These are phyloP conservation scores for Phytophthora ramorum DNA, from an alignment of 352 stramenopile genomes.

Conservation along the genomic window DNA sequence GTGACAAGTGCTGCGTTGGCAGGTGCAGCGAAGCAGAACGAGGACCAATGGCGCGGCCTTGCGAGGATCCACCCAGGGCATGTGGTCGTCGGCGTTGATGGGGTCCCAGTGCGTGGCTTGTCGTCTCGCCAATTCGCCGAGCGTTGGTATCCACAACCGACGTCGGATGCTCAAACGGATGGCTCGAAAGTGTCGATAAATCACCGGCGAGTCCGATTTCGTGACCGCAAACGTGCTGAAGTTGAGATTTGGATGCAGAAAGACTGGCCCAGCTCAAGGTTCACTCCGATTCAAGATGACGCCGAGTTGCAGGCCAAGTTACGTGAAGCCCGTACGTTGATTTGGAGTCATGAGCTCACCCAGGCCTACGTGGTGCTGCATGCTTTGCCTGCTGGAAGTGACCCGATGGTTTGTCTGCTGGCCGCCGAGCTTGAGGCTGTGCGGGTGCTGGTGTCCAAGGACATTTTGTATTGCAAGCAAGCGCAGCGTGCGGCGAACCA, in stretches of 20 bases:
- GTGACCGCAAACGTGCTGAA: slow-evolving; percentile 44
- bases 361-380: slow-evolving; percentile 16
- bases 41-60: slow-evolving; percentile 25
- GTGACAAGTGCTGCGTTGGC: slow-evolving; percentile 22
- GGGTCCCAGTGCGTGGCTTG: slow-evolving; percentile 21
- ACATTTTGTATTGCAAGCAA: slow-evolving; percentile 33
- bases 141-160: slow-evolving; percentile 29
- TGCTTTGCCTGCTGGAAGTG: slow-evolving; percentile 16
- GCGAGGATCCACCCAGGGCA: slow-evolving; percentile 36
- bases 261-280: slow-evolving; percentile 16
- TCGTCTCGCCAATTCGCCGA: slow-evolving; percentile 41
- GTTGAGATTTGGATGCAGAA: slow-evolving; percentile 45
- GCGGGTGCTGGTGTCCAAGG: slow-evolving; percentile 50
- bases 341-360: slow-evolving; percentile 44
- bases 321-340: slow-evolving; percentile 20
- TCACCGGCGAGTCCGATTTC: slow-evolving; percentile 29
- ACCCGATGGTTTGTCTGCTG: slow-evolving; percentile 37
- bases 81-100: slow-evolving; percentile 43
- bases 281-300: slow-evolving; percentile 16
- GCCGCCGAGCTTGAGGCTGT: slow-evolving; percentile 39
- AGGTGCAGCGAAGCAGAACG: slow-evolving; percentile 12
- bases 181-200: not conserved
- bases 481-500: slow-evolving; percentile 29
- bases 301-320: slow-evolving; percentile 26
- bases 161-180: not conserved